These are phyloP conservation scores for Fusarium sp. DNA, from an alignment of 2,329 filamentous ascomycete genomes.

Conservation along the genomic window DNA sequence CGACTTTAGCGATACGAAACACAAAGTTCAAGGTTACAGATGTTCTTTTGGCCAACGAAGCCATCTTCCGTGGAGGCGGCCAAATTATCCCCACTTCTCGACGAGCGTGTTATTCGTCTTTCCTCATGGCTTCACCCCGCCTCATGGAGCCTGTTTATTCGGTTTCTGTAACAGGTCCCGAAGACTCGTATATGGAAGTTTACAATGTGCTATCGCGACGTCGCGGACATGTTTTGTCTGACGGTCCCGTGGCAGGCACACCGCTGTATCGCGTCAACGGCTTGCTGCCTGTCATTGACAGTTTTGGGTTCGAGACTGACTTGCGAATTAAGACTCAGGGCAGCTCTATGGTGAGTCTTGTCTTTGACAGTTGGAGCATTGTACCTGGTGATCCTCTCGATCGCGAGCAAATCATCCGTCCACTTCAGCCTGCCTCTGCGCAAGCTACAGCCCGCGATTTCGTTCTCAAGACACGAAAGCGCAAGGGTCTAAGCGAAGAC, in stretches of 20 bases:
- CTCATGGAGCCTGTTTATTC: conserved; percentile 97
- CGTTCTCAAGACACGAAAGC: conserved; percentile 91
- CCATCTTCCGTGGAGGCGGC: conserved; percentile 94
- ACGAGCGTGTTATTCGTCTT: conserved; percentile 93
- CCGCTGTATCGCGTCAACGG: conserved; percentile 93
- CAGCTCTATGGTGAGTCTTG: conserved; percentile 87
- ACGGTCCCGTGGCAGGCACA: conserved; percentile 93
- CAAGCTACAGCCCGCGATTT: conserved; percentile 96
- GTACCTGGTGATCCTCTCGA: conserved; percentile 97
- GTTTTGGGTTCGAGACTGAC: conserved; percentile 98
- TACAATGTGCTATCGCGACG: conserved; percentile 93
- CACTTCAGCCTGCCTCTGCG: conserved; percentile 87
- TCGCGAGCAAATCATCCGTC: conserved; percentile 82
- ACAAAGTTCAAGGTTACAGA: conserved; percentile 98
- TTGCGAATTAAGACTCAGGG: conserved; percentile 96
- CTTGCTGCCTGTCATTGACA: conserved; percentile 94
- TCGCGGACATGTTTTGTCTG: conserved; percentile 92
- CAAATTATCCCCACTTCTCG: conserved; percentile 97
- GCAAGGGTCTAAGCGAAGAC: conserved; percentile 96
- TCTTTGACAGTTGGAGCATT: conserved; percentile 96
- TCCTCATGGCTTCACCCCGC: conserved; percentile 95
- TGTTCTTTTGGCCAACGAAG: conserved; percentile 85
- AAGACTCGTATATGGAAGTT: conserved; percentile 86
- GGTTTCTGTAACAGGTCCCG: conserved; percentile 91
- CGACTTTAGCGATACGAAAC: conserved; percentile 84